Conservation (phyloP, 148 eudicot species). For the Amaranthus palmeri region DNA sequence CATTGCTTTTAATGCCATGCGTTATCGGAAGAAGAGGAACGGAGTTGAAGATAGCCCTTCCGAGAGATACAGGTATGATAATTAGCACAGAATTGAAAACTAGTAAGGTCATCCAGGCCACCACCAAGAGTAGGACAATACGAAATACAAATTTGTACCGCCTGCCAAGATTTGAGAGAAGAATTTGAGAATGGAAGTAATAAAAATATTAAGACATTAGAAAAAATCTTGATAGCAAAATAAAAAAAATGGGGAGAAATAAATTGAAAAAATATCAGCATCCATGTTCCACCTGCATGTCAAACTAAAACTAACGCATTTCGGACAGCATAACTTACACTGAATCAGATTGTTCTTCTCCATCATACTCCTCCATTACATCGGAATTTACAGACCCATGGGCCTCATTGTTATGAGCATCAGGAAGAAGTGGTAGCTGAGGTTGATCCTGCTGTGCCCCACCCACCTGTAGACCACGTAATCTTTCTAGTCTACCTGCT, state of each 20-base stretch:
- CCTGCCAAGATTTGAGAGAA: constrained; percentile 29
- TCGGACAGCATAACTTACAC: constrained; percentile 54
- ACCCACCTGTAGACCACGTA: constrained; percentile 40
- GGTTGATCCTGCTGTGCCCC: constrained; percentile 52
- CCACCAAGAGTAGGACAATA: constrained; percentile 73
- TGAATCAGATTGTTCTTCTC: constrained; percentile 68
- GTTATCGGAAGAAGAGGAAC: constrained; percentile 86
- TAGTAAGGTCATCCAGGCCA: constrained; percentile 98
- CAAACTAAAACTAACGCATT: too few species aligned
- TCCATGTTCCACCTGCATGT: neutral
- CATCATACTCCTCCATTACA: constrained; percentile 49
- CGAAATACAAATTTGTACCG: constrained; percentile 78
- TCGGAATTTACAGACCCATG: constrained; percentile 34
- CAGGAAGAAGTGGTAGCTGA: constrained; percentile 35
- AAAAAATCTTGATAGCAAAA: neutral
- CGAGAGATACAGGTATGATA: constrained; percentile 78
- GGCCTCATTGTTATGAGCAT: constrained; percentile 43
- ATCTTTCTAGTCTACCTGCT: constrained; percentile 59
- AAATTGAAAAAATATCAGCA: too few species aligned
- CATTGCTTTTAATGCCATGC: constrained; percentile 93
- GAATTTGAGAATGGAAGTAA: neutral
- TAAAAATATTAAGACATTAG: neutral
- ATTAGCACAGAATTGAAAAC: constrained; percentile 69
- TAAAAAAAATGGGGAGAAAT: neutral
- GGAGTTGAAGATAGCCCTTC: constrained; percentile 73